Evolutionary conservation across 1,139 yeast species (phyloP), one percentile per base, ranked within the genome.

Genomic region (Trichomonascaceae sp.): DNA sequence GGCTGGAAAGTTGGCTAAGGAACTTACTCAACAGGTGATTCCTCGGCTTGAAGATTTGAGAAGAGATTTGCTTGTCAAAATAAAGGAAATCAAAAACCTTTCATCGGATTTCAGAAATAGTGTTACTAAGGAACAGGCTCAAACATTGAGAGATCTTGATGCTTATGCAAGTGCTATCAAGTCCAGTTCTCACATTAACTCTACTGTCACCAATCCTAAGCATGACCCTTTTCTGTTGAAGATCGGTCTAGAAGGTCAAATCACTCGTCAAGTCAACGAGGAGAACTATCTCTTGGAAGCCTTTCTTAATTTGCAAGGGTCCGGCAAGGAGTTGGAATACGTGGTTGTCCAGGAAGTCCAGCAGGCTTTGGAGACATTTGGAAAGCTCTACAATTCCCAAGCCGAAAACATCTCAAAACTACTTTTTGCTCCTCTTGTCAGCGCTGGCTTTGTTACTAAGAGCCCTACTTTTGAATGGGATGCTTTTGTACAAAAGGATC

Each of bases 391-490:
- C 53, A 71, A 68, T 48, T 57, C 57, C 19, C 63, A 62, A 51
- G 68, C 66, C 46, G 60, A 61, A 50, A 64, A 62, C 54, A 55
- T 62, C 24, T 61, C 60, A 24, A 65, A 63, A 17, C 77, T 77
- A 55, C 74, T 89, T 57, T 76, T 86, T 44, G 83, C 88, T 9
- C 84, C 82, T 66, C 71, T 90, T 55, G 83, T 84, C 61, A 22
- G 39, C 17, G 71, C 79, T 52, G 96, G 96, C 1, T 84, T 89
- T 61, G 80, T 88, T 57, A 78, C 86, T 45, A 84, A 86, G 65
- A 93, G 87, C 59, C 82, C 96, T 10, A 77, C 81, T 36, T 81
- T 83, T 66, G 99, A 93, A 73, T 93, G 98, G 97, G 90, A 87
- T 59, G 79, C 87, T 30, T 93, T 89, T 61, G 80, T 90, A 54